These are phyloP conservation scores for Dendrobium catenatum DNA, from an alignment of 106 monocot genomes.

Conservation along the genomic window DNA sequence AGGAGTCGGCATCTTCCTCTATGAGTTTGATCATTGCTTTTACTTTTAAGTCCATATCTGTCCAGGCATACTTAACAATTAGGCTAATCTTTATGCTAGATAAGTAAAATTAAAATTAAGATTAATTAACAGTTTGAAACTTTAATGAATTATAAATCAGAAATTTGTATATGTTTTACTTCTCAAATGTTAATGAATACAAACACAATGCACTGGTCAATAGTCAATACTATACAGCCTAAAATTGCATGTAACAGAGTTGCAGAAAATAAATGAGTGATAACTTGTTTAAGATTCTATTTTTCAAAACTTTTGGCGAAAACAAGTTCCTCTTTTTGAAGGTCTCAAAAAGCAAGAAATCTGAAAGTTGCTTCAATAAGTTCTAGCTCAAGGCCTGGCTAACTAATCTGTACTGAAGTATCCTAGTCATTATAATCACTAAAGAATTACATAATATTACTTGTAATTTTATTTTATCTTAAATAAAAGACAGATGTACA, in stretches of 20 bases:
- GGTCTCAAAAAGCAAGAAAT: background rate
- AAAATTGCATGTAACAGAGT: background rate
- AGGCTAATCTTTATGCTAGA: background rate
- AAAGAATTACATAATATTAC: background rate
- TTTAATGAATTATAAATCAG: background rate
- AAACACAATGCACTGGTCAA: background rate
- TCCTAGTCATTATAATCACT: background rate
- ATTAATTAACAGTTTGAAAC: background rate
- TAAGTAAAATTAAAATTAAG: background rate
- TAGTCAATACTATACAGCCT: background rate
- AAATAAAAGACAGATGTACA: background rate
- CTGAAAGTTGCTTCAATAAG: background rate
- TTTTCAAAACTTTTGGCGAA: background rate
- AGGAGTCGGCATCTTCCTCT: slow-evolving; percentile 79
- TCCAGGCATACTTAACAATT: background rate
- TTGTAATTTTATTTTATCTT: background rate
- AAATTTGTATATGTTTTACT: background rate
- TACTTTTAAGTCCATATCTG: slow-evolving; percentile 70
- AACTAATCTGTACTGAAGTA: background rate
- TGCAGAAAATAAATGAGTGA: background rate
- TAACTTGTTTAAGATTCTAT: background rate
- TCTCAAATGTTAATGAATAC: background rate
- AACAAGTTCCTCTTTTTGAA: background rate
- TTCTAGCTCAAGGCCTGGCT: background rate
- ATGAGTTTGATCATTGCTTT: slow-evolving; percentile 73